Conservation (phyloP, 805 yeast species). For the Sugiyamaella boreocaroliniensis region DNA sequence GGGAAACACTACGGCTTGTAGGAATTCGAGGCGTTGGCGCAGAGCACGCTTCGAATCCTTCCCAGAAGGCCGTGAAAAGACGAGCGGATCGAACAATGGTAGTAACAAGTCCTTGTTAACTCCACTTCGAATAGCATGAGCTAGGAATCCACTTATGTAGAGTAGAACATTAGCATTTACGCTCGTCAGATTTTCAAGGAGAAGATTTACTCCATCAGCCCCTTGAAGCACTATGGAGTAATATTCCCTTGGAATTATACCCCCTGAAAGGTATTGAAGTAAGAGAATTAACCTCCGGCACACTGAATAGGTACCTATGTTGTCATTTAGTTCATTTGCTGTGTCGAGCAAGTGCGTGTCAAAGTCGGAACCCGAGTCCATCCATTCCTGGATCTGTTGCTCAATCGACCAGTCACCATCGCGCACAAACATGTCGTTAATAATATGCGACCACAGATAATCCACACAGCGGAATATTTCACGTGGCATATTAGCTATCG, state of each 20-base stretch:
- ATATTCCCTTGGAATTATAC: conserved; percentile 34
- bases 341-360: conserved; percentile 27
- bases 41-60: conserved; percentile 28
- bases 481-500: conserved; percentile 27
- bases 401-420: conserved; percentile 22
- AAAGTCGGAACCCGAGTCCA: conserved; percentile 29
- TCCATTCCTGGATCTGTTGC: conserved; percentile 30
- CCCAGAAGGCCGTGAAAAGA: conserved; percentile 26
- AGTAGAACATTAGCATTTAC: conserved; percentile 38
- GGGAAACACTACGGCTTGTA: conserved; percentile 22
- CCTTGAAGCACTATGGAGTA: conserved; percentile 23
- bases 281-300: conserved; percentile 27
- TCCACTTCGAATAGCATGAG: conserved; percentile 28
- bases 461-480: conserved; percentile 33
- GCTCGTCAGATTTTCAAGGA: conserved; percentile 37
- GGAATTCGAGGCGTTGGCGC: conserved; percentile 29
- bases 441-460: conserved; percentile 26
- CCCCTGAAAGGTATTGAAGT: conserved; percentile 35
- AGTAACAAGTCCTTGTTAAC: conserved; percentile 20
- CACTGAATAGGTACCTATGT: conserved; percentile 39
- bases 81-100: conserved; percentile 28
- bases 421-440: conserved; percentile 21
- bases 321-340: conserved; percentile 24
- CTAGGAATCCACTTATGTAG: conserved; percentile 35
- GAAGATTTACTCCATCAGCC: conserved; percentile 27